These are phyloP conservation scores for Citrus hindsii DNA, from an alignment of 345 rosid genomes.

Conservation along the genomic window DNA sequence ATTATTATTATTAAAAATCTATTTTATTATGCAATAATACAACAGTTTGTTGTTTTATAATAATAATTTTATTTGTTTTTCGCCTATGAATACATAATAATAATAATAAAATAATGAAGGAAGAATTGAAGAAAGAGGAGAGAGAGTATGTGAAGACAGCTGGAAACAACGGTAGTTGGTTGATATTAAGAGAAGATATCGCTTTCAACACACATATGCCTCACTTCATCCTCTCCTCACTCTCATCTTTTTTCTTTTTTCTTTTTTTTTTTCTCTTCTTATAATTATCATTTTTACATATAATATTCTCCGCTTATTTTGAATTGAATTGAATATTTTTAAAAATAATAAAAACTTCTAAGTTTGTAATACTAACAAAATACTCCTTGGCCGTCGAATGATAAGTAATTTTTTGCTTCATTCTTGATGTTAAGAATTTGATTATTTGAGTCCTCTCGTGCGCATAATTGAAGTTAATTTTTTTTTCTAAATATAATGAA, in stretches of 20 bases:
- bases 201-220: slow-evolving; percentile 47
- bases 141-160: slow-evolving; percentile 62
- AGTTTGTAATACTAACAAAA: too few species aligned
- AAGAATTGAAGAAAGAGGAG: neutral
- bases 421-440: too few species aligned
- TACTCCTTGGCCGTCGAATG: too few species aligned
- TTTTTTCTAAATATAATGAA: too few species aligned
- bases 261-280: neutral
- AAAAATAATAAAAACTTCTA: too few species aligned
- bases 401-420: too few species aligned
- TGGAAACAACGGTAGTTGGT: slow-evolving; percentile 48
- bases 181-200: slow-evolving; percentile 35
- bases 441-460: too few species aligned
- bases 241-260: neutral
- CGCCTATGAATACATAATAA: too few species aligned
- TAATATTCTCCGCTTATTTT: too few species aligned
- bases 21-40: neutral
- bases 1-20: neutral
- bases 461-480: too few species aligned
- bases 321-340: too few species aligned
- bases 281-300: neutral
- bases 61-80: neutral
- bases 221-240: slow-evolving; percentile 21
- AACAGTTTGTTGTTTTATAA: neutral
- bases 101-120: neutral